A percentile compares a stretch with the other conserved stretches of the same genome.
Conservation (phyloP, 345 rosid species). For the Eucalyptus tenuipes region DNA sequence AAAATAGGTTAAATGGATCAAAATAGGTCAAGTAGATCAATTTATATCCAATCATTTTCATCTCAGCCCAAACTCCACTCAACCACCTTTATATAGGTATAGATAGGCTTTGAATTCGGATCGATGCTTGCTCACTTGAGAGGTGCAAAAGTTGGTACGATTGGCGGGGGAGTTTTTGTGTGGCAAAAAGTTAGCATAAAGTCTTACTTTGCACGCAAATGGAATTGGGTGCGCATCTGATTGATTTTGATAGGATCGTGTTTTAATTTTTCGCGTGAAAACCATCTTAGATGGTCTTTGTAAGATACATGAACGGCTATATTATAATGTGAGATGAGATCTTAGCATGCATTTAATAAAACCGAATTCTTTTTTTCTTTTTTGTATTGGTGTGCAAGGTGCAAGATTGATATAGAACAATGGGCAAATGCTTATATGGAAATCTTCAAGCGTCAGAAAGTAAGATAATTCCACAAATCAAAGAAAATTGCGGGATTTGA, state of each 20-base stretch:
- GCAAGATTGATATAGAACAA: too few relatives aligned
- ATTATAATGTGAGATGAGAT: neutral
- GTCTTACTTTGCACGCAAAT: neutral
- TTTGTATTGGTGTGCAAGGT: too few relatives aligned
- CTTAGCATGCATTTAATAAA: neutral
- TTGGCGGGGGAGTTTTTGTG: neutral
- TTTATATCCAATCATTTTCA: too few relatives aligned
- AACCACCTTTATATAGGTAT: neutral
- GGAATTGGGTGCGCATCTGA: neutral
- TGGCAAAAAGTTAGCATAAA: neutral
- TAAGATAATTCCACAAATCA: rapidly evolving
- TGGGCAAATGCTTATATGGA: too few relatives aligned
- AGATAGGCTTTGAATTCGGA: neutral
- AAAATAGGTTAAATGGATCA: too few relatives aligned
- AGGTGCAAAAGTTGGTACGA: neutral
- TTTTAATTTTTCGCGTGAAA: neutral
- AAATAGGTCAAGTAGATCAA: neutral
- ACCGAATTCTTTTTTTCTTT: neutral
- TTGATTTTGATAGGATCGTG: neutral
- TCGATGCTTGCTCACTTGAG: neutral
- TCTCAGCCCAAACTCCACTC: too few relatives aligned
- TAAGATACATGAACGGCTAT: neutral
- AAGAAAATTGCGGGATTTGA: too few relatives aligned
- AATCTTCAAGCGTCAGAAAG: too few relatives aligned
- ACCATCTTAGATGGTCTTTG: neutral